Evolutionary conservation across 352 stramenopile species (phyloP).

Genomic region (Lagenidium giganteum): DNA sequence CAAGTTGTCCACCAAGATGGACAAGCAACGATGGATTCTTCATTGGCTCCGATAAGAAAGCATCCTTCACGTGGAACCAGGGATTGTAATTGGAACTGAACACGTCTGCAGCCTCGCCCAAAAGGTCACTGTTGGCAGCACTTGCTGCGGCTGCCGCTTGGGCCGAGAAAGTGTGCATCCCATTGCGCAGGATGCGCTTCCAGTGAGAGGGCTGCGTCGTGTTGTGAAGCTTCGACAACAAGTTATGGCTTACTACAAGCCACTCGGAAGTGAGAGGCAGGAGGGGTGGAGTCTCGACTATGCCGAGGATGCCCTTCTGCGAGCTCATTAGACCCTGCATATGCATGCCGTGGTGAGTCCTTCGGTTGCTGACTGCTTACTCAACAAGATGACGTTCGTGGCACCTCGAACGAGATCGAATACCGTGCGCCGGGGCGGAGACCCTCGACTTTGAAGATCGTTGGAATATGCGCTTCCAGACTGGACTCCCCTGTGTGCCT

Average conservation of each 20-base stretch:
- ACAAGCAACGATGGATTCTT: slow-evolving; percentile 37
- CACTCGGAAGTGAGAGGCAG: slow-evolving; percentile 38
- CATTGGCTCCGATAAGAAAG: slow-evolving; percentile 51
- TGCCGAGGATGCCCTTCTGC: slow-evolving; percentile 12
- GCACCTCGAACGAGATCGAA: slow-evolving; percentile 54
- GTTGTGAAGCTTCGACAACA: slow-evolving; percentile 7
- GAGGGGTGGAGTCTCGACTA: slow-evolving; percentile 35
- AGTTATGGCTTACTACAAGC: slow-evolving; percentile 47
- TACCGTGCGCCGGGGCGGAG: slow-evolving; percentile 51
- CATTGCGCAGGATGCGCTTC: slow-evolving; percentile 29
- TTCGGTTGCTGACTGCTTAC: too few species aligned
- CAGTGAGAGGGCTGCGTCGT: slow-evolving; percentile 14
- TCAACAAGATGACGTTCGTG: background rate
- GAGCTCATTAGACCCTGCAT: slow-evolving; percentile 32
- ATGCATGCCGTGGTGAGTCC: background rate
- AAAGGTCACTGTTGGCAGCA: slow-evolving; percentile 28
- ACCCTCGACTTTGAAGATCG: slow-evolving; percentile 54
- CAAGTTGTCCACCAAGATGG: slow-evolving; percentile 58
- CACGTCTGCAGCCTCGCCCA: slow-evolving; percentile 30
- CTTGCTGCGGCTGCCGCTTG: slow-evolving; percentile 23
- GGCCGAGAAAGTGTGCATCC: slow-evolving; percentile 30
- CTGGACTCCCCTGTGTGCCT: slow-evolving; percentile 20
- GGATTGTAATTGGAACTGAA: slow-evolving; percentile 41
- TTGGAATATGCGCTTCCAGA: slow-evolving; percentile 43
- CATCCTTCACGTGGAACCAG: slow-evolving; percentile 52